Percentiles rank a stretch among this genome's conserved stretches.
phyloP scores from a whole-genome alignment of 1,284 basidiomycete species.

The Fomitopsis betulina region DNA sequence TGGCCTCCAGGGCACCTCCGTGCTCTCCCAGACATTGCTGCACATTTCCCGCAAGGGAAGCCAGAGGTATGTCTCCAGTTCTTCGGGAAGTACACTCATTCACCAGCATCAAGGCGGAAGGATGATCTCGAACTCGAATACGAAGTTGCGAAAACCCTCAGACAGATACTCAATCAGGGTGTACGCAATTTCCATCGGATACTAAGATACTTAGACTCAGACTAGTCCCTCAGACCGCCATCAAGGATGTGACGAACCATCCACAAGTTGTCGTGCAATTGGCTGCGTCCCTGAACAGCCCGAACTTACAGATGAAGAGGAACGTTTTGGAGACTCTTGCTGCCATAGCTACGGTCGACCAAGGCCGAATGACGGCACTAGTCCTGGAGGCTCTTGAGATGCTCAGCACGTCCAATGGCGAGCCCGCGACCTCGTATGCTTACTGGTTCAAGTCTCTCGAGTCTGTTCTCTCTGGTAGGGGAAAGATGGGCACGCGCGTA shows the following conservation, averaged over 20 bases:
- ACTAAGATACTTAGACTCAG: neutral
- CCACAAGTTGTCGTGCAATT: constrained; percentile 80
- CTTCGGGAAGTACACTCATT: neutral
- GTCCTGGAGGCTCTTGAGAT: constrained; percentile 62
- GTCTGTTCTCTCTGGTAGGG: constrained; percentile 74
- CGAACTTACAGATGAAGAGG: constrained; percentile 79
- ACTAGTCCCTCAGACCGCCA: constrained; percentile 49
- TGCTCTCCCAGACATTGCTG: constrained; percentile 77
- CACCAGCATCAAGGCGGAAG: constrained; percentile 42
- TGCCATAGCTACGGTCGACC: constrained; percentile 48
- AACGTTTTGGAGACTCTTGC: constrained; percentile 75
- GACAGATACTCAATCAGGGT: constrained; percentile 76
- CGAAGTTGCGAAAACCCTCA: constrained; percentile 87
- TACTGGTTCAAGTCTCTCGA: constrained; percentile 91
- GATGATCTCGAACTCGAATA: constrained; percentile 77
- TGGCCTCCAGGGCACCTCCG: constrained; percentile 77
- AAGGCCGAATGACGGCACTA: constrained; percentile 50
- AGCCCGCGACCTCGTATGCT: constrained; percentile 60
- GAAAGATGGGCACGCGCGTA: constrained; percentile 93
- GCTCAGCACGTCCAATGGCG: constrained; percentile 63
- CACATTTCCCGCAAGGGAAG: constrained; percentile 69
- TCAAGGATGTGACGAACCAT: constrained; percentile 77
- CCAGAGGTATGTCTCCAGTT: constrained; percentile 42
- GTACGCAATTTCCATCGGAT: constrained; percentile 36
- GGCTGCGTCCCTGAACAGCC: constrained; percentile 80